Evolutionary conservation across 2,329 filamentous ascomycete species (phyloP), one percentile per base, ranked within the genome.

Genomic region (Didymella pinodella): DNA sequence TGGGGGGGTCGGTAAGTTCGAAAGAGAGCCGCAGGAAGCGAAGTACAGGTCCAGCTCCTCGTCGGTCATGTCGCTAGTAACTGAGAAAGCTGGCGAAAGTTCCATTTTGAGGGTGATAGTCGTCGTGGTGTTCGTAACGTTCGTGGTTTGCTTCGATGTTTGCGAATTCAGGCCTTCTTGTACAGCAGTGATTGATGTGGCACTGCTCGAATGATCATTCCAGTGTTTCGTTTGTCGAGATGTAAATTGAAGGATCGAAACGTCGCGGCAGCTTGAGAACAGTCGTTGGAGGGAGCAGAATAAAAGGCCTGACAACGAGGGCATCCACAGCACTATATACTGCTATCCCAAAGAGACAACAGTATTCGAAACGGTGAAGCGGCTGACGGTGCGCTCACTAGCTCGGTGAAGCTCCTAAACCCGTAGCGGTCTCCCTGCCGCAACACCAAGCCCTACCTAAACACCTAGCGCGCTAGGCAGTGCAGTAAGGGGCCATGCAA

Each of bases 1-100:
- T n/a, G 77, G 77, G 55, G 77, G 77, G 16, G 77, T 79, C 7
- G 77, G 77, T 22, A 78, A 66, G 63, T 74, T 77, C 31, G 76
- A 78, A 40, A 78, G 66, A 46, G 76, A 76, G 26, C 75, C 72
- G 45, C 74, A 79, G 53, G 62, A 73, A 40, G 73, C 76, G 62
- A 79, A 76, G 65, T 77, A 78, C 55, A 62, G 63, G 46, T 78
- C 77, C 63, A 78, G 55, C 58, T 77, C 75, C 53, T 77, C 76
- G 55, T 76, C 72, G 45, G 74, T 75, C 65, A 76, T 68, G 64
- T 76, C 69, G 67, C 68, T 64, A 60, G 62, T 65, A 34, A 65
- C 47, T 4, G 69, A 71, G 32, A 68, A 58, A 14, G 71, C 69
- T 18, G 71, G 71, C 2, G 71, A 73, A 44, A 65, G 66, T 25